These are phyloP conservation scores for Diaporthe sp. DNA, from an alignment of 2,329 filamentous ascomycete genomes.

Conservation along the genomic window DNA sequence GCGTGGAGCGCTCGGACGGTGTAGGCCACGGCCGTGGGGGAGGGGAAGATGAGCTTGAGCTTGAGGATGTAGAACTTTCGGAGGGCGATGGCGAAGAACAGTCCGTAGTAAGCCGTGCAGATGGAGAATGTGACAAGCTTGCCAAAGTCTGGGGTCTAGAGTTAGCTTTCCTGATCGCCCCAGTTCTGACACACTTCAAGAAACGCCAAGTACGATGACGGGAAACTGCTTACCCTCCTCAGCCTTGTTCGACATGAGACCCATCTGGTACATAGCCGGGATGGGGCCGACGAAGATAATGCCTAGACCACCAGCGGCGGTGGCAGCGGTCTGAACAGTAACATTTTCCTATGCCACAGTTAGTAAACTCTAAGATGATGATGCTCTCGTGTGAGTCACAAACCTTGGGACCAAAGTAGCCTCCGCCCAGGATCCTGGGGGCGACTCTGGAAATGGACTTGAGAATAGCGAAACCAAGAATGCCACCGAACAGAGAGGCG, in stretches of 20 bases:
- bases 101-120: slow-evolving; percentile 66
- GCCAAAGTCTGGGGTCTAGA: slow-evolving; percentile 63
- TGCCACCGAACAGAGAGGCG: slow-evolving; percentile 62
- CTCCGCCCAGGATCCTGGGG: slow-evolving; percentile 62
- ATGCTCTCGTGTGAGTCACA: not conserved
- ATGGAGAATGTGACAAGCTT: slow-evolving; percentile 64
- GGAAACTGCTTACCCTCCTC: not conserved
- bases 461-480: slow-evolving; percentile 69
- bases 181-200: not conserved
- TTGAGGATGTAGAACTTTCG: slow-evolving; percentile 71
- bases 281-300: slow-evolving; percentile 69
- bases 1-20: slow-evolving; percentile 73
- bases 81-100: slow-evolving; percentile 65
- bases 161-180: slow-evolving; percentile 44
- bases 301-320: slow-evolving; percentile 66
- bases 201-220: not conserved
- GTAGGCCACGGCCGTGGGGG: slow-evolving; percentile 69
- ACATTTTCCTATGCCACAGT: slow-evolving; percentile 60
- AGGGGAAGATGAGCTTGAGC: slow-evolving; percentile 70
- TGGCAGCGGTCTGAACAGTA: slow-evolving; percentile 67
- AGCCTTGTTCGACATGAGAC: slow-evolving; percentile 51
- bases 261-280: slow-evolving; percentile 68
- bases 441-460: slow-evolving; percentile 62
- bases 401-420: slow-evolving; percentile 64
- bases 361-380: not conserved